phyloP scores from a whole-genome alignment of 306 rosid genomes.

The Quercus aquifolioides region DNA sequence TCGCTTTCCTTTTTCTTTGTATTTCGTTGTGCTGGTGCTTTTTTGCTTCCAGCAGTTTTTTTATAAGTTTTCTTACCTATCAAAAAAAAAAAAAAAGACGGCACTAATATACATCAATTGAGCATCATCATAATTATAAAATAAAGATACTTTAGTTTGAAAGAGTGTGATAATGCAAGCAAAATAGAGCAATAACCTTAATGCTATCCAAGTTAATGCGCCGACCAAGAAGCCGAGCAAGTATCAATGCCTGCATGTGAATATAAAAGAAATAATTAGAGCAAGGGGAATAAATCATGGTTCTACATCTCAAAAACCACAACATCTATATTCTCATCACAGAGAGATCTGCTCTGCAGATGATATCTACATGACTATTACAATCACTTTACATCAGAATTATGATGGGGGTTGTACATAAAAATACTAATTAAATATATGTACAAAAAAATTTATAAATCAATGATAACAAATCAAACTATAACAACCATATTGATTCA shows the following conservation, averaged over 20 bases:
- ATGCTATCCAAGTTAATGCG: conserved; percentile 58
- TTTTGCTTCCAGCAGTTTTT: no score
- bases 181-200: conserved; percentile 50
- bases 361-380: not conserved
- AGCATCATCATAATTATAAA: not conserved
- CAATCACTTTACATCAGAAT: not conserved
- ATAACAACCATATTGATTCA: not conserved
- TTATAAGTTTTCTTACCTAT: no score
- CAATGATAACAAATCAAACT: not conserved
- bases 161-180: conserved; percentile 3
- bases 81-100: not conserved
- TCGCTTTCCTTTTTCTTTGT: no score
- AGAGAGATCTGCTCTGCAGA: not conserved
- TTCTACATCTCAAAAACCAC: not conserved
- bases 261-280: not conserved
- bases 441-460: not conserved
- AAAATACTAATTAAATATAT: not conserved
- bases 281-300: not conserved
- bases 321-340: not conserved
- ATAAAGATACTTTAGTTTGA: not conserved
- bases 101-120: not conserved
- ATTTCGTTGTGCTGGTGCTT: no score
- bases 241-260: conserved; percentile 74
- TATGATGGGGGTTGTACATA: not conserved
- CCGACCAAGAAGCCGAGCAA: conserved; percentile 81